Evolutionary conservation across 2,329 filamentous ascomycete species (phyloP).

Genomic region (Pleurostoma richardsiae): DNA sequence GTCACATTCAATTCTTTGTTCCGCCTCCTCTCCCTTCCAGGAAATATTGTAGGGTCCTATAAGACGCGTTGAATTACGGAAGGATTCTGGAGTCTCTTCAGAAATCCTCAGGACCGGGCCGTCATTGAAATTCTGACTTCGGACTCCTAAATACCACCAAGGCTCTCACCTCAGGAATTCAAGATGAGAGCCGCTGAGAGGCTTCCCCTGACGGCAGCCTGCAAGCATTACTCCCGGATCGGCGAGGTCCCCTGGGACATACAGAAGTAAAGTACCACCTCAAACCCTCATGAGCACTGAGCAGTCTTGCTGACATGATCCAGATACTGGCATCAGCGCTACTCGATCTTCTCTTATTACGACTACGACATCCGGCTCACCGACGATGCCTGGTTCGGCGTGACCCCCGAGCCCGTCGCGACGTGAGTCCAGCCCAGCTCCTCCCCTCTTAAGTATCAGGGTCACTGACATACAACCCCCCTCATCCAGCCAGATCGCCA

Average conservation of each 20-base stretch:
- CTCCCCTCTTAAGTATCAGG: slow-evolving; percentile 1
- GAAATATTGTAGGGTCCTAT: too few species aligned
- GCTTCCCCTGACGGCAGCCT: slow-evolving; percentile 54
- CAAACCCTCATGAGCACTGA: background rate
- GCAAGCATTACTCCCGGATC: slow-evolving; percentile 68
- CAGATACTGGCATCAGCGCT: slow-evolving; percentile 87
- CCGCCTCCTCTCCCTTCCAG: too few species aligned
- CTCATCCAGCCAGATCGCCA: slow-evolving; percentile 61
- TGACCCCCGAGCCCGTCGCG: slow-evolving; percentile 89
- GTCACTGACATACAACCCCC: background rate
- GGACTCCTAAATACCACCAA: too few species aligned
- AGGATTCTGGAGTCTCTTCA: too few species aligned
- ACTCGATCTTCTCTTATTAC: slow-evolving; percentile 82
- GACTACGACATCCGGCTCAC: slow-evolving; percentile 88
- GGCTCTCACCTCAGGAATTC: too few species aligned
- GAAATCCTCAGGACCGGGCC: too few species aligned
- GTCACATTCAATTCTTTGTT: too few species aligned
- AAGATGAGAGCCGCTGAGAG: slow-evolving; percentile 34
- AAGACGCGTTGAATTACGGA: too few species aligned
- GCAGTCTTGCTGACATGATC: slow-evolving; percentile 1
- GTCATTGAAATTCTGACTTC: too few species aligned
- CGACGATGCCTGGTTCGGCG: slow-evolving; percentile 92
- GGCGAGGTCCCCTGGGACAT: slow-evolving; percentile 76
- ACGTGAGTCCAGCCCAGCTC: slow-evolving; percentile 46
- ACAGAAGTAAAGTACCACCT: slow-evolving; percentile 62